phyloP scores from a whole-genome alignment of 2,329 filamentous ascomycete species.

The Cercospora sp. region DNA sequence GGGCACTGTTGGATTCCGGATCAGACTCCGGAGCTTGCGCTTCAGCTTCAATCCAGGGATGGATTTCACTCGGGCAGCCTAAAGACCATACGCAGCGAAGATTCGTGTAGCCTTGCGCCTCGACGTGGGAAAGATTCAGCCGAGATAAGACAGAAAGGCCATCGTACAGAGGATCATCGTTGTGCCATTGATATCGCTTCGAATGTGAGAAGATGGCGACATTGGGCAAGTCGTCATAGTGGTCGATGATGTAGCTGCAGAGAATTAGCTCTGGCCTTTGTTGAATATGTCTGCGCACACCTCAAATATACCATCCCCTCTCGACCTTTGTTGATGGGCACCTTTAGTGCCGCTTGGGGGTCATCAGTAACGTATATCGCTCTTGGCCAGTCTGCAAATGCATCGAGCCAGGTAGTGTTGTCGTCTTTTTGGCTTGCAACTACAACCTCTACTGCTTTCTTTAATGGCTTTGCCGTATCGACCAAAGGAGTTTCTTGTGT shows the following conservation, averaged over 20 bases:
- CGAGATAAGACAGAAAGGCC: slow-evolving; percentile 51
- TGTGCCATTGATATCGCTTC: slow-evolving; percentile 58
- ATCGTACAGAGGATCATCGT: slow-evolving; percentile 53
- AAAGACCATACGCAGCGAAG: slow-evolving; percentile 55
- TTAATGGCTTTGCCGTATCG: neutral
- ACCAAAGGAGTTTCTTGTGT: neutral
- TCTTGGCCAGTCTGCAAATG: slow-evolving; percentile 44
- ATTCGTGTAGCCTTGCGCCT: slow-evolving; percentile 55
- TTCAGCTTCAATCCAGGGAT: slow-evolving; percentile 44
- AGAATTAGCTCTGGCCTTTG: neutral
- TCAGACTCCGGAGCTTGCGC: slow-evolving; percentile 23
- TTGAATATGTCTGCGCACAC: slow-evolving; percentile 32
- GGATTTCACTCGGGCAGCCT: slow-evolving; percentile 55
- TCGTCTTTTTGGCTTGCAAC: slow-evolving; percentile 2
- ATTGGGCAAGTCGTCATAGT: slow-evolving; percentile 57
- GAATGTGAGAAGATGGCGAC: slow-evolving; percentile 61
- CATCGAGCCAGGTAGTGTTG: slow-evolving; percentile 44
- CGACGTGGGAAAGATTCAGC: slow-evolving; percentile 52
- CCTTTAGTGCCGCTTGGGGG: slow-evolving; percentile 40
- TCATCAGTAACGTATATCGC: slow-evolving; percentile 49
- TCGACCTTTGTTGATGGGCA: slow-evolving; percentile 51
- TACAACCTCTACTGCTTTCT: neutral
- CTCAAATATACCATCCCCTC: slow-evolving; percentile 54
- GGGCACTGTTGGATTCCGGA: slow-evolving; percentile 38
- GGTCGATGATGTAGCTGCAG: slow-evolving; percentile 51